Conservation (phyloP, 257 asterid genomes). For the Salvia hispanica region DNA sequence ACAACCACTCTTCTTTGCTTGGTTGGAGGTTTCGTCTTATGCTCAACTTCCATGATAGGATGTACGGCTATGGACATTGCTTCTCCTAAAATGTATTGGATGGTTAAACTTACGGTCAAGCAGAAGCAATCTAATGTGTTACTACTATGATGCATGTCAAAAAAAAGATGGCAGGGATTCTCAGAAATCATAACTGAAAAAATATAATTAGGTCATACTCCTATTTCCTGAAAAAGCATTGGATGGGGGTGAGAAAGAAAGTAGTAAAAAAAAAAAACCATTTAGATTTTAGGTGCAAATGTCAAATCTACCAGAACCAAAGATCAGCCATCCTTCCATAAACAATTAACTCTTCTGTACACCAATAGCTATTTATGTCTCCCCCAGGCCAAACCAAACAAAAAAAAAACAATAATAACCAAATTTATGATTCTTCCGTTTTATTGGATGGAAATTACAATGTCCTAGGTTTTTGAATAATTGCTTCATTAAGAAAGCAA, state of each 20-base stretch:
- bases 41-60: slow-evolving; percentile 49
- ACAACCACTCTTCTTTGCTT: slow-evolving; percentile 91
- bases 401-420: too few species aligned
- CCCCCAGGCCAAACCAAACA: not conserved
- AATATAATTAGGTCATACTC: slow-evolving; percentile 9
- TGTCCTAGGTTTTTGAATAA: not conserved
- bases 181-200: slow-evolving; percentile 6
- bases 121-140: not conserved
- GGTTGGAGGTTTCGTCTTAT: slow-evolving; percentile 61
- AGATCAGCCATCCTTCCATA: slow-evolving; percentile 28
- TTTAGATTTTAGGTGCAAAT: slow-evolving; percentile 4
- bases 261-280: slow-evolving; percentile 11
- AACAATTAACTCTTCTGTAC: slow-evolving; percentile 8
- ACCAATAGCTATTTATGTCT: not conserved
- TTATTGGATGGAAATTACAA: too few species aligned
- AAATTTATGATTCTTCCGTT: too few species aligned
- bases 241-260: slow-evolving; percentile 2
- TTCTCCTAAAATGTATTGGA: slow-evolving; percentile 49
- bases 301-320: slow-evolving; percentile 29
- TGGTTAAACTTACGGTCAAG: slow-evolving; percentile 10
- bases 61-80: slow-evolving; percentile 56
- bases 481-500: slow-evolving; percentile 9
- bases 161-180: too few species aligned
- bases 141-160: too few species aligned
- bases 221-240: slow-evolving; percentile 12